phyloP scores from a whole-genome alignment of 495 filamentous ascomycete genomes.

The Podospora didyma region DNA sequence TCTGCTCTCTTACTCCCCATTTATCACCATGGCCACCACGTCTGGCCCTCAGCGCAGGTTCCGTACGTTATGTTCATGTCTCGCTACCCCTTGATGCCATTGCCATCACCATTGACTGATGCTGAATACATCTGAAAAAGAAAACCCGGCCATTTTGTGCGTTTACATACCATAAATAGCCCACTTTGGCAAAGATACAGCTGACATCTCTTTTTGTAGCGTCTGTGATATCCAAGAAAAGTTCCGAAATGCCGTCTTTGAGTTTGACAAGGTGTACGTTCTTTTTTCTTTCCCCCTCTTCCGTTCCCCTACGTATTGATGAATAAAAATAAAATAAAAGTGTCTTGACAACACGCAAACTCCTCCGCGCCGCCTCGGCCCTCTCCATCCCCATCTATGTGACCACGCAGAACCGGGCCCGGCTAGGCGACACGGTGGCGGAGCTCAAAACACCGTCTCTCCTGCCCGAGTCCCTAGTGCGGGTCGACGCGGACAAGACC shows the following conservation, averaged over 20 bases:
- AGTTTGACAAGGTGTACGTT: conserved; percentile 73
- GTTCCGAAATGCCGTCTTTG: conserved; percentile 75
- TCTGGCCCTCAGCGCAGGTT: conserved; percentile 32
- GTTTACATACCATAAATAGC: conserved; percentile 11
- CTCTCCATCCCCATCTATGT: conserved; percentile 75
- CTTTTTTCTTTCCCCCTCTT: neutral
- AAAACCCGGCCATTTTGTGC: conserved; percentile 68
- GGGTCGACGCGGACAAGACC: conserved; percentile 73
- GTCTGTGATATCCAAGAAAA: conserved; percentile 96
- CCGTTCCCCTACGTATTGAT: neutral
- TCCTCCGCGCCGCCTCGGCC: conserved; percentile 49
- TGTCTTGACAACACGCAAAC: conserved; percentile 50
- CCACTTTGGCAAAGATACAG: neutral
- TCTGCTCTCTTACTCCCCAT: neutral
- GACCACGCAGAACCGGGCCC: conserved; percentile 75
- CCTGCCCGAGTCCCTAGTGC: conserved; percentile 29
- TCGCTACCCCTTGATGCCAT: neutral
- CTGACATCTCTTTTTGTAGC: conserved; percentile 39
- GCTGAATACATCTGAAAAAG: conserved; percentile 32
- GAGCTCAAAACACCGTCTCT: conserved; percentile 57
- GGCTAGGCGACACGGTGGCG: conserved; percentile 72
- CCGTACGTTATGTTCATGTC: conserved; percentile 25
- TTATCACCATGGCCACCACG: conserved; percentile 22
- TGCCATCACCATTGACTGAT: neutral
- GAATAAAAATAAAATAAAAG: conserved; percentile 22